phyloP scores from a whole-genome alignment of 2,329 filamentous ascomycete genomes.

The Dactylonectria macrodidyma region DNA sequence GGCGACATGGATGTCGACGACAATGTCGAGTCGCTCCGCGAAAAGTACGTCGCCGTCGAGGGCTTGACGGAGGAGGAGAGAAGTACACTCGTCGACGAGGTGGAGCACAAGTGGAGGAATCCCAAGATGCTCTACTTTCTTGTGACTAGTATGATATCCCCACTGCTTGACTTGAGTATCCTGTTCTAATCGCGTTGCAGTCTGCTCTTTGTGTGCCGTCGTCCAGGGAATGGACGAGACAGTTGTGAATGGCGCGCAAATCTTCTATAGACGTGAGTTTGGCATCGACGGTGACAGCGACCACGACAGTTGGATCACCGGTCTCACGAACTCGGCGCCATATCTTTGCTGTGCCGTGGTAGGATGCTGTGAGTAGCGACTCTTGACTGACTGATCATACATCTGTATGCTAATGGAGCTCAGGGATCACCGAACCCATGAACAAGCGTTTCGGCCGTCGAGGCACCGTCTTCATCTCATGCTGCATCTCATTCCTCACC shows the following conservation, averaged over 20 bases:
- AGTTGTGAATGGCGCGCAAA: conserved; percentile 73
- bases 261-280: conserved; percentile 75
- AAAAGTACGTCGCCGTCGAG: conserved; percentile 62
- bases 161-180: conserved; percentile 34
- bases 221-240: conserved; percentile 77
- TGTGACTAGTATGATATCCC: conserved; percentile 61
- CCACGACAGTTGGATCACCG: conserved; percentile 70
- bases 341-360: conserved; percentile 78
- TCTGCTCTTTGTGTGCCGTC: conserved; percentile 75
- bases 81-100: conserved; percentile 71
- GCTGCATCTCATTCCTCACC: conserved; percentile 70
- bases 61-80: conserved; percentile 72
- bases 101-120: conserved; percentile 78
- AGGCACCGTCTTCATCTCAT: conserved; percentile 80
- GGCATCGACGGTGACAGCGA: conserved; percentile 69
- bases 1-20: conserved; percentile 59
- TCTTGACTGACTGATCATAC: no score
- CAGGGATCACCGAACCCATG: conserved; percentile 72
- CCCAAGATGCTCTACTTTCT: conserved; percentile 76
- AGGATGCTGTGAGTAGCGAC: conserved; percentile 72
- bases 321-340: conserved; percentile 72
- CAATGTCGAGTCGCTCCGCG: conserved; percentile 29
- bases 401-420: no score
- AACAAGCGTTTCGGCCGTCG: conserved; percentile 79
- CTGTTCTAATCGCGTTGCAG: conserved; percentile 26